phyloP scores from a whole-genome alignment of 306 rosid species.

The Malus sieversii region DNA sequence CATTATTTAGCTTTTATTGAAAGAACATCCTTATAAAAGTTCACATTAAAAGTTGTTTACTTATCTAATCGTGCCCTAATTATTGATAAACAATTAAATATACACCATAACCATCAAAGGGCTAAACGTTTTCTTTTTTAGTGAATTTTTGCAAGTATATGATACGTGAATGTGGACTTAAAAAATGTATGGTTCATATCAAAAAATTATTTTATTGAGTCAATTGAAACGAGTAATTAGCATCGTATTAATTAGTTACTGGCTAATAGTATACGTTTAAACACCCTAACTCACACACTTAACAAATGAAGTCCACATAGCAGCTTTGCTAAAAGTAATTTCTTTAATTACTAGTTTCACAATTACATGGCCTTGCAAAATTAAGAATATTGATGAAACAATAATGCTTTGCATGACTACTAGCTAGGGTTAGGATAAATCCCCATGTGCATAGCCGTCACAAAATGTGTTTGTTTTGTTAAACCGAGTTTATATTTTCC shows the following conservation, averaged over 20 bases:
- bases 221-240: neutral
- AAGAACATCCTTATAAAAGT: neutral
- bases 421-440: neutral
- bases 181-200: neutral
- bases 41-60: neutral
- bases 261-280: too few species aligned
- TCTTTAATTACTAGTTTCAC: neutral
- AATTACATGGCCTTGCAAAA: neutral
- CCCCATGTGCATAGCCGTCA: conserved; percentile 3
- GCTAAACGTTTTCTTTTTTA: neutral
- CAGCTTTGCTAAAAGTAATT: neutral
- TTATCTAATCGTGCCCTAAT: too few species aligned
- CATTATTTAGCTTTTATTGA: neutral
- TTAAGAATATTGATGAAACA: neutral
- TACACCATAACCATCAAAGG: too few species aligned
- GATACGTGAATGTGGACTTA: neutral
- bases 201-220: too few species aligned
- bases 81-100: too few species aligned
- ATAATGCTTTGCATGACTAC: neutral
- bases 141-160: neutral
- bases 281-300: neutral
- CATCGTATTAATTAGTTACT: too few species aligned
- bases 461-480: neutral
- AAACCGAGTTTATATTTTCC: neutral
- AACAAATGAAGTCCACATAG: neutral